Percentiles rank a stretch among this genome's conserved stretches.
phyloP scores from a whole-genome alignment of 2,329 filamentous ascomycete genomes.

The Lachnellula subtilissima region DNA sequence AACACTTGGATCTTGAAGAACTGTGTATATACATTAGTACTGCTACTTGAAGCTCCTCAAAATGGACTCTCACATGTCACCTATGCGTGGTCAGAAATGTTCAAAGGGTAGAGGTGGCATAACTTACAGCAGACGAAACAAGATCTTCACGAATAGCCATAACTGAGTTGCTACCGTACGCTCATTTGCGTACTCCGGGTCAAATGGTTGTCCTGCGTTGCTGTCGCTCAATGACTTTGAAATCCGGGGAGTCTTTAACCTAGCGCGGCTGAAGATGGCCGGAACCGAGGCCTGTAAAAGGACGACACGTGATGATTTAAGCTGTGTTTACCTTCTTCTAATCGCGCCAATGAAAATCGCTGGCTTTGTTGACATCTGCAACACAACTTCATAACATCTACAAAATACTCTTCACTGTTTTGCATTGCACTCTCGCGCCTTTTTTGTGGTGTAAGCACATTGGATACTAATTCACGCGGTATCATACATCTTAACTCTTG shows the following conservation, averaged over 20 bases:
- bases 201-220: neutral
- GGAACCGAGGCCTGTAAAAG: constrained; percentile 13
- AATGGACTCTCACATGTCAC: constrained; percentile 31
- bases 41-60: neutral
- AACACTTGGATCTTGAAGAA: constrained; percentile 92
- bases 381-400: constrained; percentile 4
- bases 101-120: constrained; percentile 1
- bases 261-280: constrained; percentile 9
- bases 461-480: constrained; percentile 7
- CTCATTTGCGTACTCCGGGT: neutral
- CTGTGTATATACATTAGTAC: constrained; percentile 40
- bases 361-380: constrained; percentile 13
- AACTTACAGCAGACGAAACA: constrained; percentile 70
- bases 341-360: constrained; percentile 7
- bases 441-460: neutral
- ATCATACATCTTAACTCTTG: constrained; percentile 1
- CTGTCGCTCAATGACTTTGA: neutral
- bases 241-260: neutral
- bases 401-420: neutral
- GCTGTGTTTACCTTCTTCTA: constrained; percentile 15
- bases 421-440: neutral
- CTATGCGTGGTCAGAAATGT: constrained; percentile 26
- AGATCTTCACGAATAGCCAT: constrained; percentile 94
- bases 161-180: constrained; percentile 24
- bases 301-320: constrained; percentile 1